Conservation (phyloP, 2,329 filamentous ascomycete genomes). For the Chaetomium globosum region DNA sequence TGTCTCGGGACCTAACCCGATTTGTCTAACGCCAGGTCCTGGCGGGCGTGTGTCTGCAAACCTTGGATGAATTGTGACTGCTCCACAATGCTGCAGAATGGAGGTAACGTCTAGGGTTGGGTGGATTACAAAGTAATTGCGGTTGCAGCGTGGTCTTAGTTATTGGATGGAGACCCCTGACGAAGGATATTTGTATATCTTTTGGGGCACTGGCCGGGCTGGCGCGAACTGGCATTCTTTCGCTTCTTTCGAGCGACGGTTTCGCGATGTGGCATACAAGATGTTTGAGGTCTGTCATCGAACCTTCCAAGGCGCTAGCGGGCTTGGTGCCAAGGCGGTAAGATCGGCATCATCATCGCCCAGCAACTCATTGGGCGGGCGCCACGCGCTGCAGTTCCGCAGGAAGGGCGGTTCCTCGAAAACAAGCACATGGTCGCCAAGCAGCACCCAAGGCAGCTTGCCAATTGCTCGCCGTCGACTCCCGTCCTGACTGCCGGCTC, state of each 20-base stretch:
- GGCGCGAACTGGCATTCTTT: background rate
- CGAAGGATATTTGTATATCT: background rate
- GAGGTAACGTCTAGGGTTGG: background rate
- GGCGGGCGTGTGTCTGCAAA: conserved; percentile 4
- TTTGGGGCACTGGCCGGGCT: background rate
- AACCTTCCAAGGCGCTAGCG: conserved; percentile 25
- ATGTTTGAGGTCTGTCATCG: conserved; percentile 15
- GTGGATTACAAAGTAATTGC: conserved; percentile 5
- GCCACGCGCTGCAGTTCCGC: conserved; percentile 13
- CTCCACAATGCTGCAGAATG: conserved; percentile 3
- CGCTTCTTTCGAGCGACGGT: background rate
- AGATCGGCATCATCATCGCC: conserved; percentile 14
- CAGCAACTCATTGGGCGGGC: conserved; percentile 1
- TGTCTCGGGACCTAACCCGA: conserved; percentile 2
- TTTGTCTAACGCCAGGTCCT: conserved; percentile 1
- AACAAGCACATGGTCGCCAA: conserved; percentile 20
- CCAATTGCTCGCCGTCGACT: conserved; percentile 14
- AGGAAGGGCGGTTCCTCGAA: background rate
- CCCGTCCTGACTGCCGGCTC: conserved; percentile 31
- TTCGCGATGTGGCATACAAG: conserved; percentile 18
- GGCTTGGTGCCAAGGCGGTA: conserved; percentile 26
- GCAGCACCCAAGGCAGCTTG: conserved; percentile 6
- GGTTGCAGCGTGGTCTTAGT: background rate
- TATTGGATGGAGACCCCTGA: background rate
- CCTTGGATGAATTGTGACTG: conserved; percentile 16